These are phyloP conservation scores for Mucuna pruriens DNA, from an alignment of 306 rosid genomes.

Conservation along the genomic window DNA sequence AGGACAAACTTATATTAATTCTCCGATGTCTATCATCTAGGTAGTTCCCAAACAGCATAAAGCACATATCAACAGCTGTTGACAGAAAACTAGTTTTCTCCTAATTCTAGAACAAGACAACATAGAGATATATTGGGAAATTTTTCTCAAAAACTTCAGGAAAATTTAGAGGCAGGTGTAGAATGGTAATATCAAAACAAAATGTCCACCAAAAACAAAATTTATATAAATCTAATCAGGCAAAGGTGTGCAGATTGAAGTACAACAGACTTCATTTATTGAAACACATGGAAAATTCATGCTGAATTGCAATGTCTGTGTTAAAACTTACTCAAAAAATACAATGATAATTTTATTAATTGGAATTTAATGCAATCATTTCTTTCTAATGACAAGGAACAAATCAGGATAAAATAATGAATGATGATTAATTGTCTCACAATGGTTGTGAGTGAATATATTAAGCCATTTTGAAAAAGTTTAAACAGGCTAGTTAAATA, in stretches of 20 bases:
- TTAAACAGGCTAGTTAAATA: constrained; percentile 20
- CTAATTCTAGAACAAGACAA: constrained; percentile 20
- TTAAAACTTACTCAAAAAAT: not conserved
- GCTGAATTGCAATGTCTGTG: not conserved
- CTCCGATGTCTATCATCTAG: not conserved
- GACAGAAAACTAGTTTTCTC: constrained; percentile 22
- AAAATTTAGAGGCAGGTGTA: not conserved
- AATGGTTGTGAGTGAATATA: not conserved
- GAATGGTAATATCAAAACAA: constrained; percentile 18
- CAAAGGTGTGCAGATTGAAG: constrained; percentile 14
- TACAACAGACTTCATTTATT: constrained; percentile 12
- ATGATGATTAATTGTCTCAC: constrained; percentile 4
- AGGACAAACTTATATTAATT: not conserved
- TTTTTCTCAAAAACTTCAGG: constrained; percentile 8
- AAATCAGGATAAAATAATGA: constrained; percentile 17
- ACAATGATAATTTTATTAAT: not conserved
- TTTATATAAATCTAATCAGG: constrained; percentile 5
- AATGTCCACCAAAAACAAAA: not conserved
- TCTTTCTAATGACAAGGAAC: constrained; percentile 15
- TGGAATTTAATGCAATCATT: constrained; percentile 5
- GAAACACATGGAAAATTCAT: constrained; percentile 12
- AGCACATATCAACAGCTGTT: not conserved
- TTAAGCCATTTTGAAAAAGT: not conserved
- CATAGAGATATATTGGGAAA: not conserved
- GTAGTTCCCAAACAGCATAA: constrained; percentile 14